A percentile compares a stretch with the other conserved stretches of the same genome.
Evolutionary conservation across 1,284 basidiomycete genomes (phyloP).

Genomic region (Termitomyces sp.): DNA sequence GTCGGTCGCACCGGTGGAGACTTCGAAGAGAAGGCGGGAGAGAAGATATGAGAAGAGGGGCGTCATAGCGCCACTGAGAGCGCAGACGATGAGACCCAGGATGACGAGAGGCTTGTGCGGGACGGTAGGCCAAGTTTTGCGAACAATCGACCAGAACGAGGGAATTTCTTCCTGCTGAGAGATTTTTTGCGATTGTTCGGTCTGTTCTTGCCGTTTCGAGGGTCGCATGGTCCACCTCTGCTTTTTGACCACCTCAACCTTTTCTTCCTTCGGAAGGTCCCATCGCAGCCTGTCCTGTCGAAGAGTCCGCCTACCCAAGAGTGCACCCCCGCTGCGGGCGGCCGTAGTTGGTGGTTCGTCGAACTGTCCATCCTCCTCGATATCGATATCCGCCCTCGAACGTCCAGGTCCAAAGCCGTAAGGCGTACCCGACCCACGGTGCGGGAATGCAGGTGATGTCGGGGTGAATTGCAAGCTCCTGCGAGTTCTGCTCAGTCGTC

Average conservation of each 20-base stretch:
- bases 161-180: conserved; percentile 10
- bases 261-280: conserved; percentile 20
- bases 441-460: conserved; percentile 40
- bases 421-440: conserved; percentile 15
- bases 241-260: conserved; percentile 18
- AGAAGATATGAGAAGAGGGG: conserved; percentile 91
- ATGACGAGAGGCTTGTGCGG: conserved; percentile 70
- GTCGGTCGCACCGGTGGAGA: conserved; percentile 65
- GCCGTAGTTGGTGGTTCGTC: conserved; percentile 40
- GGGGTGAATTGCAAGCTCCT: conserved; percentile 64
- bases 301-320: conserved; percentile 24
- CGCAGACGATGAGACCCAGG: conserved; percentile 61
- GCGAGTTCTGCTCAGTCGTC: conserved; percentile 30
- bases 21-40: conserved; percentile 75
- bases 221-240: conserved; percentile 22
- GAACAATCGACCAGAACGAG: conserved; percentile 48
- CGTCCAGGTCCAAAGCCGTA: conserved; percentile 13
- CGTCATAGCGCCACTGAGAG: conserved; percentile 77
- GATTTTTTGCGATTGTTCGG: conserved; percentile 2
- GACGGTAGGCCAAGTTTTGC: conserved; percentile 65
- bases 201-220: not conserved
- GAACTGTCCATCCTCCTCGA: conserved; percentile 35
- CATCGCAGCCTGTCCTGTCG: conserved; percentile 24
- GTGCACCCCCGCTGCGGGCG: conserved; percentile 28
- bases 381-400: conserved; percentile 4